Evolutionary conservation across 2,329 filamentous ascomycete species (phyloP), one percentile per base, ranked within the genome.

Genomic region (Nemania sp.): DNA sequence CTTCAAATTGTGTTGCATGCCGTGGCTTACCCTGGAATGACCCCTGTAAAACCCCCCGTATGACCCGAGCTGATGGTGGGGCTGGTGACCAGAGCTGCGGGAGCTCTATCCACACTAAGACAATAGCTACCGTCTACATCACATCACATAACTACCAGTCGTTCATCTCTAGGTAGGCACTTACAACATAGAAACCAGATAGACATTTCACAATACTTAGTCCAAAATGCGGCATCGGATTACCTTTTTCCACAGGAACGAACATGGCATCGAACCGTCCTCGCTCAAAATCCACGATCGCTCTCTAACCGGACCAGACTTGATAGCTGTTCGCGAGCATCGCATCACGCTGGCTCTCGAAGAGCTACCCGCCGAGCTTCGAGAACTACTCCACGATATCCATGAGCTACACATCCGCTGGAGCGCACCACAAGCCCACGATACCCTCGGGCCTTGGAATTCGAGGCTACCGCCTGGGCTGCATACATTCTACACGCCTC

Each of bases 381-480:
- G 85, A 67, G 79, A 85, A 27, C 80, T 91, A 15, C 82, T 97
- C 27, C 83, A 86, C 62, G 83, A 87, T 74, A 88, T 87, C 70
- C 87, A 91, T 74, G 90, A 93, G 78, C 81, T 98, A 49, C 92
- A 95, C 79, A 82, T 98, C 66, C 88, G 92, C 77, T 97, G 94
- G 93, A 86, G 88, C n/a, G 88, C 89, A 15, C 82, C 88, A 2
- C 74, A 76, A 6, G 75, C 84, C 1, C 90, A 90, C 77, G 82
- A 87, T 45, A 82, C 87, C 1, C 82, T 90, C 52, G 85, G 90
- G 45, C 94, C 94, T 1, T 91, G 96, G 74, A 83, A 88, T 51
- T 93, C 93, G 59, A 88, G 92, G 66, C 80, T 94, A 15, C 89
- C 93, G 1, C 90, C 94, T 0, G 95, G 95, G 2, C 82, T 98